phyloP scores from a whole-genome alignment of 2,329 filamentous ascomycete species.

The Colletotrichum costaricense region DNA sequence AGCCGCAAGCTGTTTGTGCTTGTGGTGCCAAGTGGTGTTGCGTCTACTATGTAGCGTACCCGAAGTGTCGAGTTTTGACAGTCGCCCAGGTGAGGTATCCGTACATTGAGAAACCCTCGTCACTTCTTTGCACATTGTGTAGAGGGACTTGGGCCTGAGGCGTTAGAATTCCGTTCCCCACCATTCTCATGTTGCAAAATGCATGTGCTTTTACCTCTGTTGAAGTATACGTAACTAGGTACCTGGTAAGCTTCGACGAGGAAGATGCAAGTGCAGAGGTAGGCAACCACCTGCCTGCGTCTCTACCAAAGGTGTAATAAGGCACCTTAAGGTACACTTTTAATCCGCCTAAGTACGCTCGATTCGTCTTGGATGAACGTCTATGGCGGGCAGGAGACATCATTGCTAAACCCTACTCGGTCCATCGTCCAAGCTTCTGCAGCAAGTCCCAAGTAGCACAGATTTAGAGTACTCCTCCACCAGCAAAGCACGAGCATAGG shows the following conservation, averaged over 20 bases:
- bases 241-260: neutral
- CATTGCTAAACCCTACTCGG: neutral
- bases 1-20: constrained; percentile 11
- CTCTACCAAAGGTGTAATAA: no score
- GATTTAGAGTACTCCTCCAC: neutral
- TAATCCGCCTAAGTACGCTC: neutral
- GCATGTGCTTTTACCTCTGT: constrained; percentile 3
- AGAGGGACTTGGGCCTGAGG: constrained; percentile 21
- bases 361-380: neutral
- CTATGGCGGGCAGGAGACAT: neutral
- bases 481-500: neutral
- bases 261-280: neutral
- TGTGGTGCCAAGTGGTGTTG: constrained; percentile 11
- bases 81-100: neutral
- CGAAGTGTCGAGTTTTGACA: neutral
- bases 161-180: neutral
- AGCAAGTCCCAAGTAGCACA: neutral
- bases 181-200: neutral
- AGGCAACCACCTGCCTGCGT: neutral
- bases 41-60: neutral
- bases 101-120: neutral
- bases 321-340: neutral
- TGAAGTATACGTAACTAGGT: neutral
- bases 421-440: constrained; percentile 19
- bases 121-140: constrained; percentile 2